A percentile compares a stretch with the other conserved stretches of the same genome.
phyloP scores from a whole-genome alignment of 2,329 filamentous ascomycete species.

The Lecanosticta acicola region DNA sequence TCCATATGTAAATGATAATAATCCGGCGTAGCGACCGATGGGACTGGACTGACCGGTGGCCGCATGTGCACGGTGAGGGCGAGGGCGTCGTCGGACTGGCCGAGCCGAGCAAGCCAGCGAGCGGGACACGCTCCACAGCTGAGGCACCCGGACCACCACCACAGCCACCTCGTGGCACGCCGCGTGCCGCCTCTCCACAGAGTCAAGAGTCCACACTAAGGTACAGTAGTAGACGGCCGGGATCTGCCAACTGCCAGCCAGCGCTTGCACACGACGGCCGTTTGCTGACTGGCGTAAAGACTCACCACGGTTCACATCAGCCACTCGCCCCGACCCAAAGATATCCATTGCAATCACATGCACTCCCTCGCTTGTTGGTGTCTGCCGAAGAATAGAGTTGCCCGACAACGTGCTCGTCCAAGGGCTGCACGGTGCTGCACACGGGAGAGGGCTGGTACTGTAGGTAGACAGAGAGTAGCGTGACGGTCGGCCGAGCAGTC shows the following conservation, averaged over 20 bases:
- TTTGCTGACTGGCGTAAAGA: constrained; percentile 4
- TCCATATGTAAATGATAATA: constrained; percentile 5
- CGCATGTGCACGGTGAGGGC: neutral
- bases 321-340: too few relatives aligned
- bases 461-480: too few relatives aligned
- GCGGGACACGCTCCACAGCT: too few relatives aligned
- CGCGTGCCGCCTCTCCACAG: too few relatives aligned
- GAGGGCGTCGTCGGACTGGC: neutral
- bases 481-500: too few relatives aligned
- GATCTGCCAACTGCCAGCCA: constrained; percentile 1
- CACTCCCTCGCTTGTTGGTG: neutral
- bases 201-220: too few relatives aligned
- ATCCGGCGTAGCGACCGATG: neutral
- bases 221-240: too few relatives aligned
- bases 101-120: neutral
- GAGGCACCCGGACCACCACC: too few relatives aligned
- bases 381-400: neutral
- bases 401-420: neutral
- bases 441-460: too few relatives aligned
- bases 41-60: neutral
- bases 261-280: neutral
- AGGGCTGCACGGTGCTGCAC: too few relatives aligned
- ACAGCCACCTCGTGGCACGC: too few relatives aligned
- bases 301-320: constrained; percentile 5
- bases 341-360: constrained; percentile 1